phyloP scores from a whole-genome alignment of 208 protist species.

The Crithidia brevicula region DNA sequence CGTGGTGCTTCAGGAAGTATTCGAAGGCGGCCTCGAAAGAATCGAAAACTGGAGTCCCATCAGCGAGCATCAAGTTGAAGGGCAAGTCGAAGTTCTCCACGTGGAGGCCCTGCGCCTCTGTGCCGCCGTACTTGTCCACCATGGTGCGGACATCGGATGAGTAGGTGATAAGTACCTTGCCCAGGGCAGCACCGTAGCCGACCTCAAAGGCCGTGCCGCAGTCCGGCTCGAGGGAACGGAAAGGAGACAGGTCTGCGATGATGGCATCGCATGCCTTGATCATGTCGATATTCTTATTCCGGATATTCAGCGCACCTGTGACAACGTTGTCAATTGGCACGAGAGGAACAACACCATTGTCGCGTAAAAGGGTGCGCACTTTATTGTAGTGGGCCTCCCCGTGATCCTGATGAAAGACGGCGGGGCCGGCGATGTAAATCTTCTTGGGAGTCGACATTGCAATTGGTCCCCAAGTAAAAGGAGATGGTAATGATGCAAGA shows the following conservation, averaged over 20 bases:
- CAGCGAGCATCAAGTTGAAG: constrained; percentile 85
- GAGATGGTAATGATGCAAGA: too few species aligned
- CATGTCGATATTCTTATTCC: constrained; percentile 80
- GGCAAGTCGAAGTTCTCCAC: constrained; percentile 80
- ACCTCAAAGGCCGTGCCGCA: constrained; percentile 84
- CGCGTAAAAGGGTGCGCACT: constrained; percentile 44
- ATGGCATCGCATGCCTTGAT: constrained; percentile 74
- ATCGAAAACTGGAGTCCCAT: constrained; percentile 54
- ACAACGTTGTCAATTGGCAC: constrained; percentile 65
- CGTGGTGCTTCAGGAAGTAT: constrained; percentile 34
- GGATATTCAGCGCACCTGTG: constrained; percentile 54
- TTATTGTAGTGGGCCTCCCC: constrained; percentile 61
- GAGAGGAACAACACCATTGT: constrained; percentile 50
- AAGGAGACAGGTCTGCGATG: constrained; percentile 85
- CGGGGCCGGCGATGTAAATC: constrained; percentile 86
- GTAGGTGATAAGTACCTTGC: constrained; percentile 68
- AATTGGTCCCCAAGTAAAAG: background rate
- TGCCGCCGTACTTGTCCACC: constrained; percentile 70
- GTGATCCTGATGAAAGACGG: constrained; percentile 70
- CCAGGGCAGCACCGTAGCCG: constrained; percentile 77
- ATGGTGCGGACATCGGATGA: constrained; percentile 56
- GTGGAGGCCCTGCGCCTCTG: constrained; percentile 44
- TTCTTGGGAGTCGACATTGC: constrained; percentile 32
- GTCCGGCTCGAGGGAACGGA: constrained; percentile 78
- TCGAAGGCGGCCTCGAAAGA: constrained; percentile 77